Conservation (phyloP, 2,329 filamentous ascomycete genomes). For the Botrytis tulipae region DNA sequence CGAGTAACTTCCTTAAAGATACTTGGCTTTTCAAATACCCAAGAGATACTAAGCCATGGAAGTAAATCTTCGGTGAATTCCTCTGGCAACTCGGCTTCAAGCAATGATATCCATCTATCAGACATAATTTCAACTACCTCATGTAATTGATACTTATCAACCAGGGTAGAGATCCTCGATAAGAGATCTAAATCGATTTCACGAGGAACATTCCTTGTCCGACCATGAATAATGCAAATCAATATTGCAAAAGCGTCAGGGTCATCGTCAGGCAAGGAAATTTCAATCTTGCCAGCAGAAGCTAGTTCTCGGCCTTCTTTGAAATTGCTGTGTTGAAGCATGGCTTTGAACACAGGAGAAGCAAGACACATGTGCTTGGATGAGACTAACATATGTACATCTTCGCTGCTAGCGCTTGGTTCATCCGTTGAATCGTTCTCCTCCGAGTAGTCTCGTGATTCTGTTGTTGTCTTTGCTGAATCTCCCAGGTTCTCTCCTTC, state of each 20-base stretch:
- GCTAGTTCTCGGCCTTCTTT: slow-evolving; percentile 8
- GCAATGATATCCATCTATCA: slow-evolving; percentile 11
- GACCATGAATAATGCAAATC: slow-evolving; percentile 5
- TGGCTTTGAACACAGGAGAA: slow-evolving; percentile 18
- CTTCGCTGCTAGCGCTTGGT: background rate
- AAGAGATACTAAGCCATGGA: slow-evolving; percentile 17
- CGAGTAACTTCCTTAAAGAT: slow-evolving; percentile 12
- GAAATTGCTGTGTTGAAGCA: slow-evolving; percentile 13
- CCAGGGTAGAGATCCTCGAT: slow-evolving; percentile 14
- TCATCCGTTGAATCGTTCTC: too few species aligned
- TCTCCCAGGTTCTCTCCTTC: background rate
- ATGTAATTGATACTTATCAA: slow-evolving; percentile 20
- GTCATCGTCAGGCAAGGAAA: slow-evolving; percentile 17
- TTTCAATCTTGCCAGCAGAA: background rate
- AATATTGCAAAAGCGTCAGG: slow-evolving; percentile 17
- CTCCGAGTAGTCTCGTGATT: background rate
- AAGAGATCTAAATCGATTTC: background rate
- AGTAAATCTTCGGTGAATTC: background rate
- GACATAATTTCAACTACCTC: slow-evolving; percentile 17
- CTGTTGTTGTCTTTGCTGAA: background rate
- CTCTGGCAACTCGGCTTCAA: background rate
- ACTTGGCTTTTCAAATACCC: slow-evolving; percentile 12
- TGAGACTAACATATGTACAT: slow-evolving; percentile 18
- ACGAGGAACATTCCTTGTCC: background rate
- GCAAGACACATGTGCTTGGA: slow-evolving; percentile 19